A percentile compares a stretch with the other conserved stretches of the same genome.
Evolutionary conservation across 805 yeast genomes (phyloP).

Genomic region (Starmerella bombicola): DNA sequence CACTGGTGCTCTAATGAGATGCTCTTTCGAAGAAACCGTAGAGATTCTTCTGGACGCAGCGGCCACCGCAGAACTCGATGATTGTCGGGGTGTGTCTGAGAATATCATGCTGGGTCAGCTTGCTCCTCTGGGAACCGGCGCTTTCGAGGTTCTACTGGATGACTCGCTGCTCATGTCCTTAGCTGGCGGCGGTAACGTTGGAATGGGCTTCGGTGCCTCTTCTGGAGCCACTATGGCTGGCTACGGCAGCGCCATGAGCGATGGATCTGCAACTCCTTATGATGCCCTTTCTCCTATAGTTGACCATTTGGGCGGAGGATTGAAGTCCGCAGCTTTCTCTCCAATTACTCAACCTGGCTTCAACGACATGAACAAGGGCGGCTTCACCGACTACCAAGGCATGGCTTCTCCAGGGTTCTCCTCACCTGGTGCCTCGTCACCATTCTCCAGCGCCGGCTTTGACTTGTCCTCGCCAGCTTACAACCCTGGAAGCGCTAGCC

Average conservation of each 20-base stretch:
- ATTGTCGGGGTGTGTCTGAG: slow-evolving; percentile 96
- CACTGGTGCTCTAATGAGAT: slow-evolving; percentile 98
- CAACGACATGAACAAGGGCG: slow-evolving; percentile 59
- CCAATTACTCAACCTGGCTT: slow-evolving; percentile 83
- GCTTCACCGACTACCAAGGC: slow-evolving; percentile 82
- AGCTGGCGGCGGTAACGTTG: slow-evolving; percentile 27
- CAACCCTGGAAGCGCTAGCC: slow-evolving; percentile 57
- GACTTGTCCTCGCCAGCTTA: slow-evolving; percentile 38
- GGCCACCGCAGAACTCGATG: slow-evolving; percentile 94
- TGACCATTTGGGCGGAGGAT: slow-evolving; percentile 25
- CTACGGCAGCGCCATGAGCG: slow-evolving; percentile 29
- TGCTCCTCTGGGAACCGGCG: slow-evolving; percentile 98
- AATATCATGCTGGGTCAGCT: slow-evolving; percentile 95
- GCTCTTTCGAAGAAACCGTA: slow-evolving; percentile 98
- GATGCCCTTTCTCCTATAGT: slow-evolving; percentile 46
- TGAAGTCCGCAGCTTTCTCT: slow-evolving; percentile 71
- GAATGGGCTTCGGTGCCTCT: slow-evolving; percentile 32
- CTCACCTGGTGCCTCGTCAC: slow-evolving; percentile 57
- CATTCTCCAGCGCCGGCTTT: slow-evolving; percentile 27
- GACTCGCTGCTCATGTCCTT: slow-evolving; percentile 66
- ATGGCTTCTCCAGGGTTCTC: slow-evolving; percentile 33
- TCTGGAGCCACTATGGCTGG: slow-evolving; percentile 29
- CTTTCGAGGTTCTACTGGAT: slow-evolving; percentile 89
- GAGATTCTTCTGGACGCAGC: slow-evolving; percentile 97
- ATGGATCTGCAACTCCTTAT: slow-evolving; percentile 89